These are phyloP conservation scores for Crithidia fasciculata DNA, from an alignment of 208 protist genomes.

Conservation along the genomic window DNA sequence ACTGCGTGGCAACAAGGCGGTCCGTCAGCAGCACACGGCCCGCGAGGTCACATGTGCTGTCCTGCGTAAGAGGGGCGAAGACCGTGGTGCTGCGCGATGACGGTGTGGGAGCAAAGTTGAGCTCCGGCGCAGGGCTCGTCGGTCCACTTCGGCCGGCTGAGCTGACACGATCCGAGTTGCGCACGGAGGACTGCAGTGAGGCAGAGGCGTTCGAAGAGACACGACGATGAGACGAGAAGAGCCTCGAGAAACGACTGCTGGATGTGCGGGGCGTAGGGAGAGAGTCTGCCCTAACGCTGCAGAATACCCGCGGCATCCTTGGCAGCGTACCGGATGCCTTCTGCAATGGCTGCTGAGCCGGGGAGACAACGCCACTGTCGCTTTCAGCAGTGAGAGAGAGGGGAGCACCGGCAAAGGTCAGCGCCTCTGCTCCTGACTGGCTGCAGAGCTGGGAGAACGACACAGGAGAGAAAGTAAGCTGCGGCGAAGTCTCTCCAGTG, in stretches of 20 bases:
- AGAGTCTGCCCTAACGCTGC: background rate
- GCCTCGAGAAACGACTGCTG: background rate
- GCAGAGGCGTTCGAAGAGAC: background rate
- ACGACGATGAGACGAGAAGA: background rate
- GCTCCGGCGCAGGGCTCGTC: background rate
- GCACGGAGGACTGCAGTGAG: background rate
- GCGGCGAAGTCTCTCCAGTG: too few species aligned
- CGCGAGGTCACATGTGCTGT: background rate
- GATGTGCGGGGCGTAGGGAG: background rate
- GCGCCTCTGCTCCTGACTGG: too few species aligned
- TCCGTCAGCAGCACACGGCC: slow-evolving; percentile 28
- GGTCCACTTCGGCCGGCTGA: background rate
- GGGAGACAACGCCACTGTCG: too few species aligned
- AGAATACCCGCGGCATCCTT: background rate
- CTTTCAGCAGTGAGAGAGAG: background rate
- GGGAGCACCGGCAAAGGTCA: background rate
- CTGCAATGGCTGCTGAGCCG: too few species aligned
- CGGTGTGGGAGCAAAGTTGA: background rate
- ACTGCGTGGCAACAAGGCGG: slow-evolving; percentile 17
- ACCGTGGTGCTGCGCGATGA: too few species aligned
- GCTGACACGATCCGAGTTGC: background rate
- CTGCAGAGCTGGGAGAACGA: too few species aligned
- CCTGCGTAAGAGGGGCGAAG: background rate
- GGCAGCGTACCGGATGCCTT: too few species aligned
- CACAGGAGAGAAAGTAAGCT: too few species aligned